Conservation (phyloP, 768 basidiomycete genomes). For the Naganishia kalamii region DNA sequence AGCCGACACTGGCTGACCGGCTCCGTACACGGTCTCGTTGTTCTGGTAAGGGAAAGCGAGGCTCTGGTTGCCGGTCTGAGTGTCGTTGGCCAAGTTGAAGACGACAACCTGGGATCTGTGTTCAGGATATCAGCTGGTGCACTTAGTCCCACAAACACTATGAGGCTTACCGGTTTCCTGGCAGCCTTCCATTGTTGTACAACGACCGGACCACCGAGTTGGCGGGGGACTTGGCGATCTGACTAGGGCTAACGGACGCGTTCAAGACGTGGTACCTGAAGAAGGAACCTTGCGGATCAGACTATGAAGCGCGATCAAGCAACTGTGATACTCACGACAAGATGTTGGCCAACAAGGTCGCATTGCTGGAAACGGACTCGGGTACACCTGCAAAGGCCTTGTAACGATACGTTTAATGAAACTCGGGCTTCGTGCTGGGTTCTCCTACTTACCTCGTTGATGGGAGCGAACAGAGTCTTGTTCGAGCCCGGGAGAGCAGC, state of each 20-base stretch:
- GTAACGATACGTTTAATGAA: slow-evolving; percentile 53
- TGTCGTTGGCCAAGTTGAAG: slow-evolving; percentile 17
- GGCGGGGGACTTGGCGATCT: slow-evolving; percentile 53
- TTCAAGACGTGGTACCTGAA: slow-evolving; percentile 54
- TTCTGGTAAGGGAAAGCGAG: slow-evolving; percentile 51
- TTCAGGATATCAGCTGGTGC: background rate
- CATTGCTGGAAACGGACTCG: slow-evolving; percentile 44
- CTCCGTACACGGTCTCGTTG: slow-evolving; percentile 48
- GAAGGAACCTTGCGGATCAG: background rate
- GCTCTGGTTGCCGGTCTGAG: slow-evolving; percentile 13
- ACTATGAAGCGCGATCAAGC: slow-evolving; percentile 10
- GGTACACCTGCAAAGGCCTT: slow-evolving; percentile 50
- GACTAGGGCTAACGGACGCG: slow-evolving; percentile 52
- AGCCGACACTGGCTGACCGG: slow-evolving; percentile 28
- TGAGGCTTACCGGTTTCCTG: slow-evolving; percentile 13
- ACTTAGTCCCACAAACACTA: background rate
- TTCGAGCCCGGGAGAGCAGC: slow-evolving; percentile 39
- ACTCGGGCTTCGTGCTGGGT: slow-evolving; percentile 51
- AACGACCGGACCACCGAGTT: slow-evolving; percentile 62
- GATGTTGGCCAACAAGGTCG: slow-evolving; percentile 50
- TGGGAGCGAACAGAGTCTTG: slow-evolving; percentile 28
- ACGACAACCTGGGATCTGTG: slow-evolving; percentile 30
- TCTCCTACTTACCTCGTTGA: slow-evolving; percentile 26
- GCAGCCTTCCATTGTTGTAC: slow-evolving; percentile 46
- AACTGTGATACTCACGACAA: slow-evolving; percentile 41